Conservation (phyloP, 2,329 filamentous ascomycete species). For the Aspergillus ustus region DNA sequence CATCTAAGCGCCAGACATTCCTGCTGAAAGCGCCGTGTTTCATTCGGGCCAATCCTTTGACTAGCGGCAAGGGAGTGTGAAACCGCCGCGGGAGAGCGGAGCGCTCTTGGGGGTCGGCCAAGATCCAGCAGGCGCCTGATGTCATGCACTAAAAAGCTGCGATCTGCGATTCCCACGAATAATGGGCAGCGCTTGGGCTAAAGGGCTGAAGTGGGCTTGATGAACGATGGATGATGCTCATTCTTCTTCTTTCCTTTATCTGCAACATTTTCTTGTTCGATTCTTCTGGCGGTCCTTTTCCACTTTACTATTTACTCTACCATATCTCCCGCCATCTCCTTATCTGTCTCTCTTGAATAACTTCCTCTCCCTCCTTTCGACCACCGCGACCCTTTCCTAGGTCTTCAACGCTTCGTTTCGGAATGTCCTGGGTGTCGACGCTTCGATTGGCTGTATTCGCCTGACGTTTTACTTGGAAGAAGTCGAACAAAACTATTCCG, state of each 20-base stretch:
- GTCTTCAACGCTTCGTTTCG: background rate
- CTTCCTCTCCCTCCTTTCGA: background rate
- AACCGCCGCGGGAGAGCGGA: conserved; percentile 1
- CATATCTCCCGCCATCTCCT: conserved; percentile 6
- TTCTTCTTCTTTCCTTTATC: conserved; percentile 20
- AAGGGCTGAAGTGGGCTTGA: conserved; percentile 5
- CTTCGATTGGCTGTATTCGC: background rate
- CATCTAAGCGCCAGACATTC: conserved; percentile 7
- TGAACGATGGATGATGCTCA: conserved; percentile 15
- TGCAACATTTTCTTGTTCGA: conserved; percentile 19
- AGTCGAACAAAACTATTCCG: background rate
- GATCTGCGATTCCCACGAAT: conserved; percentile 34
- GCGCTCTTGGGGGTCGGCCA: conserved; percentile 18
- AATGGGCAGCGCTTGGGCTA: conserved; percentile 20
- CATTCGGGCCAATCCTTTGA: conserved; percentile 7
- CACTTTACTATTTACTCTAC: conserved; percentile 8
- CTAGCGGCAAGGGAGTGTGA: conserved; percentile 6
- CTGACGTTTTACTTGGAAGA: background rate
- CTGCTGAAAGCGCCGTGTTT: background rate
- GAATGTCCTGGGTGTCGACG: conserved; percentile 1
- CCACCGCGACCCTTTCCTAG: background rate
- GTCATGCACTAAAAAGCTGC: conserved; percentile 31
- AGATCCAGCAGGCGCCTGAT: conserved; percentile 45
- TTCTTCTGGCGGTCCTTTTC: conserved; percentile 11
- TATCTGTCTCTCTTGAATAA: background rate